Evolutionary conservation across 805 yeast species (phyloP).

Genomic region (Cephaloascus fragrans): DNA sequence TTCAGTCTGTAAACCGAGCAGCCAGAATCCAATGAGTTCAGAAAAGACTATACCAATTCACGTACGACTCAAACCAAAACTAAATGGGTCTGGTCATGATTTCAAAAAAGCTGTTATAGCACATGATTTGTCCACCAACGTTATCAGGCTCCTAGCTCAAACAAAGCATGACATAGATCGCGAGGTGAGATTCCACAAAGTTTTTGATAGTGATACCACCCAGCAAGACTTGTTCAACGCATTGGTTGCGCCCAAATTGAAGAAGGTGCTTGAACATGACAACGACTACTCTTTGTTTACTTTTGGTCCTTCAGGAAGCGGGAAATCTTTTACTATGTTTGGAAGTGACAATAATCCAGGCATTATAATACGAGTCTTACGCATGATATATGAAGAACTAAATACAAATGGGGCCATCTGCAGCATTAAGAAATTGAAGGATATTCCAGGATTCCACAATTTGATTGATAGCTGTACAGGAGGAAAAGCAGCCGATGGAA

Average conservation of each 20-base stretch:
- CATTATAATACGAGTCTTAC: background rate
- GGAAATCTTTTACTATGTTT: slow-evolving; percentile 31
- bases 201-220: slow-evolving; percentile 16
- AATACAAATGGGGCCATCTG: background rate
- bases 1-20: too few relatives aligned
- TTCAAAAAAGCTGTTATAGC: too few relatives aligned
- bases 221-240: slow-evolving; percentile 26
- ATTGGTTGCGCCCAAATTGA: slow-evolving; percentile 14
- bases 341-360: slow-evolving; percentile 9
- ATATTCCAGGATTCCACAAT: background rate
- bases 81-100: too few relatives aligned
- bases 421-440: background rate
- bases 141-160: too few relatives aligned
- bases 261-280: slow-evolving; percentile 12
- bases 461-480: background rate
- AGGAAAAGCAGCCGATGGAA: background rate
- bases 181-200: slow-evolving; percentile 18
- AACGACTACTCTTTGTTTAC: slow-evolving; percentile 36
- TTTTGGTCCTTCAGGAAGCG: slow-evolving; percentile 45
- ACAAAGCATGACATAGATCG: too few relatives aligned
- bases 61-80: too few relatives aligned
- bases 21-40: too few relatives aligned
- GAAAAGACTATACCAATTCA: too few relatives aligned
- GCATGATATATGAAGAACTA: background rate
- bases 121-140: too few relatives aligned